Base-by-base conservation (phyloP, 148 eudicot genomes). In the Rhododendron ferrugineum region DNA sequence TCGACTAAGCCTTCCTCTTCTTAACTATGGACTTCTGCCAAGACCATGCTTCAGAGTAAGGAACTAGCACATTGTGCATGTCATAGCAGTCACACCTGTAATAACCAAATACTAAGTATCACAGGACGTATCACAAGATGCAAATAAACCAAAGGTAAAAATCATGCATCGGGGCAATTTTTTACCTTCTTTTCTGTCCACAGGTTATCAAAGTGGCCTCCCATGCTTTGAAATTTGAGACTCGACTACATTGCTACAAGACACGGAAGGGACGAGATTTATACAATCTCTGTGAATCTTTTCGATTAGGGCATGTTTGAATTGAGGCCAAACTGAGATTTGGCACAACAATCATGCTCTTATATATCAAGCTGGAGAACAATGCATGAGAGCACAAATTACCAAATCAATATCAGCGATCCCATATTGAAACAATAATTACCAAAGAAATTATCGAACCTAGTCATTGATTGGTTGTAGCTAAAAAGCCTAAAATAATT, bases 11-110 rank as follows among this genome's bases (percentile, higher is more conserved):
- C 85, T 90, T 95, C 76, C 89, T 93, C 90, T 93, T 90, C 81
- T 88, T 82, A 49, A 95, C 93, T 77, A 94, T 89, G 30, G 94
- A 88, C 87, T 95, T 96, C 28, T 96, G 99, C 95, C 94, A 92
- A 73, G 90, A 91, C 99, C 97, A 96, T 70, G 97, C 97, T 77
- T 92, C 88, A 3, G 56, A 87, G 86, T 95, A 96, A 28, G 98
- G 95, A 44, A 96, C 93, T 49, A 92, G 87, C 87, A 90, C 92
- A 26, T 89, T 87, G 80, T 95, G 92, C 70, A 94, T 86, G 88
- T 96, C 98, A 86, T 90, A 84, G 20, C 76, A 91, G 22, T 92
- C 92, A 86, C 98, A 95, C 91, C 99, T 96, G 85, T 30, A 78
- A 78, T 42, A 11, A 10, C 15, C 23, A 18, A 72, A 4, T 2